Conservation (phyloP, 768 basidiomycete species). For the Podaxis carcinomalis region DNA sequence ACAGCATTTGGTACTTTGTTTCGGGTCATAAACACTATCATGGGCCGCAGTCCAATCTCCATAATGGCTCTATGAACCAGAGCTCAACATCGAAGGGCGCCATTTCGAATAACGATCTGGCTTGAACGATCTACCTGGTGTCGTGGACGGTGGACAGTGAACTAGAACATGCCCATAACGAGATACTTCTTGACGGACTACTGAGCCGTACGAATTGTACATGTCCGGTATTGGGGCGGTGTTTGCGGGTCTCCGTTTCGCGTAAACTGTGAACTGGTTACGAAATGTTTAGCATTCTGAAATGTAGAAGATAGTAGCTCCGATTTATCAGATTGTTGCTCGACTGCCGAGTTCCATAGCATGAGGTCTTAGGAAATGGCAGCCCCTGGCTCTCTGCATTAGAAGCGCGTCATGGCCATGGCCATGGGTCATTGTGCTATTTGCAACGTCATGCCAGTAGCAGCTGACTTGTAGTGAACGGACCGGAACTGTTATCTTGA, state of each 20-base stretch:
- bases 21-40: conserved; percentile 52
- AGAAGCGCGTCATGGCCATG: neutral
- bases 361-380: neutral
- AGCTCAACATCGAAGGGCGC: neutral
- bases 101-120: neutral
- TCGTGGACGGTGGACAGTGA: neutral
- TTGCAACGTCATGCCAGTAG: neutral
- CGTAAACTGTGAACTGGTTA: neutral
- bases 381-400: neutral
- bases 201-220: neutral
- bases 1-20: conserved; percentile 48
- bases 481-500: neutral
- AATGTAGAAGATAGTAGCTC: neutral
- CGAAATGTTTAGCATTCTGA: neutral
- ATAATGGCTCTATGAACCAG: conserved; percentile 20
- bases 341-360: neutral
- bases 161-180: neutral
- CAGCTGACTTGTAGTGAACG: neutral
- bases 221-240: neutral
- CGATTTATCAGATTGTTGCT: neutral
- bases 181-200: too few species aligned
- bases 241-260: neutral
- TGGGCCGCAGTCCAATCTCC: conserved; percentile 54
- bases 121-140: conserved; percentile 4
- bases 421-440: neutral